Evolutionary conservation across 192 early-diverging fungal species (phyloP).

Genomic region (Coemansia sp.): DNA sequence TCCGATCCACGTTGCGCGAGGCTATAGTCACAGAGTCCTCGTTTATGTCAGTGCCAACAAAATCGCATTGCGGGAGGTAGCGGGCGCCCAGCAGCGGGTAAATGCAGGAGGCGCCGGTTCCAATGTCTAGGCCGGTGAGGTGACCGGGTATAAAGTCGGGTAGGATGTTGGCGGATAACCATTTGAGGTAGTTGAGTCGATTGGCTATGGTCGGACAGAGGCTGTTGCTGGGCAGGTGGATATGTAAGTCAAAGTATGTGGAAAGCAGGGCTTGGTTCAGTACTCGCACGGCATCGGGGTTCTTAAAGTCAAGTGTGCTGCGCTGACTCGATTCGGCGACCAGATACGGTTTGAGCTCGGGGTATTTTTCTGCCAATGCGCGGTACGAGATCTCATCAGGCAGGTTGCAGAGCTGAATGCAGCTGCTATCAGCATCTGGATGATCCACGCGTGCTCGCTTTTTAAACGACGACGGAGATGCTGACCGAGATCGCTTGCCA

Average conservation of each 20-base stretch:
- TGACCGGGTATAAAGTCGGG: slow-evolving; percentile 6
- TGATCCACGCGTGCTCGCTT: slow-evolving; percentile 2
- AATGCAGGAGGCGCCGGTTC: slow-evolving; percentile 87
- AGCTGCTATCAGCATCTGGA: neutral
- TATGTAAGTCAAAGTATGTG: slow-evolving; percentile 34
- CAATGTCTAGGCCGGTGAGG: slow-evolving; percentile 43
- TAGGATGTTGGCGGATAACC: slow-evolving; percentile 16
- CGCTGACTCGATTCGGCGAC: neutral
- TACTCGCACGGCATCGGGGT: slow-evolving; percentile 15
- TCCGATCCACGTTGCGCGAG: slow-evolving; percentile 60
- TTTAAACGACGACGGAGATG: neutral
- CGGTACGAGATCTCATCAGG: slow-evolving; percentile 19
- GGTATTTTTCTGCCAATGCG: slow-evolving; percentile 8
- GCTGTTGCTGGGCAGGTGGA: slow-evolving; percentile 20
- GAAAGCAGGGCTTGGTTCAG: slow-evolving; percentile 34
- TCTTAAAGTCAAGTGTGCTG: slow-evolving; percentile 27
- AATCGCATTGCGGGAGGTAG: slow-evolving; percentile 58
- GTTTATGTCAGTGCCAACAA: slow-evolving; percentile 79
- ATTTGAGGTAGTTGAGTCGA: slow-evolving; percentile 32
- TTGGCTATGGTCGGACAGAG: slow-evolving; percentile 37
- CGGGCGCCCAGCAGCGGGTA: slow-evolving; percentile 80
- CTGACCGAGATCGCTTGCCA: neutral
- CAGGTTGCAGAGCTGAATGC: slow-evolving; percentile 4
- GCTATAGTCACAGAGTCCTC: slow-evolving; percentile 63
- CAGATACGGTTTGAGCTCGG: slow-evolving; percentile 15